These are phyloP conservation scores for Russula abietina DNA, from an alignment of 768 basidiomycete genomes.

Conservation along the genomic window DNA sequence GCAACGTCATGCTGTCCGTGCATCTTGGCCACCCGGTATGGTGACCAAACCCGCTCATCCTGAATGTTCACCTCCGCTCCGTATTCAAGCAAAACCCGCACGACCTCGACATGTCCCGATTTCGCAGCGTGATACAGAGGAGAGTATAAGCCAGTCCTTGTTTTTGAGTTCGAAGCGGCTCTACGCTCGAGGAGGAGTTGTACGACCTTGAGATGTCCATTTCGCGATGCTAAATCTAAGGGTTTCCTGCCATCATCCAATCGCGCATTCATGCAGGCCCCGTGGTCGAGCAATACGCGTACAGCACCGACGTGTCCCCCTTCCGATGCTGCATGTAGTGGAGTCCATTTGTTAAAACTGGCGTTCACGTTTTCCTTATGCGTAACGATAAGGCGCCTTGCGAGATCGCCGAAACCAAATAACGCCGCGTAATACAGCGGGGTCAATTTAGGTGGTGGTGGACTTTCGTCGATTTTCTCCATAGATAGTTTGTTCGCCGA, in stretches of 20 bases:
- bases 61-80: neutral
- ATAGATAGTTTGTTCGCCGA: neutral
- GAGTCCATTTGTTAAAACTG: neutral
- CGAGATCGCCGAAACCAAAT: neutral
- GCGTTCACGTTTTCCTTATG: neutral
- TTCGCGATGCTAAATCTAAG: neutral
- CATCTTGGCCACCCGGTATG: no score
- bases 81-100: neutral
- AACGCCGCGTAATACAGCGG: neutral
- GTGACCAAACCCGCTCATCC: no score
- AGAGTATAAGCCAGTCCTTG: neutral
- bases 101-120: neutral
- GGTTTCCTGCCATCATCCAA: neutral
- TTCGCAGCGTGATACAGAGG: neutral
- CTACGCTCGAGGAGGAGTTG: neutral
- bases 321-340: neutral
- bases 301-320: neutral
- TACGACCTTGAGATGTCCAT: neutral
- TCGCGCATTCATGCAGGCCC: neutral
- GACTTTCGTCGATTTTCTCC: neutral
- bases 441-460: neutral
- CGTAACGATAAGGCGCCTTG: neutral
- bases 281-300: neutral
- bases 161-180: neutral
- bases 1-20: no score